Conservation (phyloP, 495 filamentous ascomycete species). For the Hypoxylon cercidicola region DNA sequence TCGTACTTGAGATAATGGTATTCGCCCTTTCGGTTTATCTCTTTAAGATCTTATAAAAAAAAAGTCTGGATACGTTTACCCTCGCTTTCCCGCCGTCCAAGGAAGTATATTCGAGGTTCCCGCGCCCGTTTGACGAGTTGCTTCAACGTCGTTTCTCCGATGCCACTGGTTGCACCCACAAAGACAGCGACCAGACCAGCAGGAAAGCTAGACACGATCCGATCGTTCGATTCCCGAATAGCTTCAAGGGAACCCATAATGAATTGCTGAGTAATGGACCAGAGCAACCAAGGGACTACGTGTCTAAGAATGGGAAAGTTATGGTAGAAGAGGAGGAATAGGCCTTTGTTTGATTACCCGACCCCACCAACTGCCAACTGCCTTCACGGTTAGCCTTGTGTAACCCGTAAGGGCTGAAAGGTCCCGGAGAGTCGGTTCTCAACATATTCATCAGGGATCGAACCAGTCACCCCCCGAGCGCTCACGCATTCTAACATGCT, state of each 20-base stretch:
- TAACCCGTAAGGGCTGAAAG: too few relatives aligned
- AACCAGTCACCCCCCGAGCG: too few relatives aligned
- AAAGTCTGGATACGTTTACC: constrained; percentile 50
- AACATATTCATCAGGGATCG: too few relatives aligned
- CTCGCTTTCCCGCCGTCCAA: constrained; percentile 55
- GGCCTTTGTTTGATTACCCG: too few relatives aligned
- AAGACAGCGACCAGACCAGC: constrained; percentile 60
- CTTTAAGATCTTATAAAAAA: constrained; percentile 53
- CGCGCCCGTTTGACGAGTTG: constrained; percentile 60
- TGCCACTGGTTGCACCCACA: constrained; percentile 71
- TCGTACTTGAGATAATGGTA: constrained; percentile 66
- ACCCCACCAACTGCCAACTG: too few relatives aligned
- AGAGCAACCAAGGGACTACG: too few relatives aligned
- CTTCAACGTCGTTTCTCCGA: constrained; percentile 65
- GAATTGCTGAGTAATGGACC: background rate
- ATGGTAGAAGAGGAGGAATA: too few relatives aligned
- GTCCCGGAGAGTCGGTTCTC: too few relatives aligned
- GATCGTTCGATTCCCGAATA: constrained; percentile 45
- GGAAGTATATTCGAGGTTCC: constrained; percentile 58
- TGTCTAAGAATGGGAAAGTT: too few relatives aligned
- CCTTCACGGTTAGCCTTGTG: too few relatives aligned
- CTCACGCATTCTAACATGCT: too few relatives aligned
- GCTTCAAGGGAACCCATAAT: constrained; percentile 22
- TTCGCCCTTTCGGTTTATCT: constrained; percentile 58
- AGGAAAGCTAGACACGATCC: constrained; percentile 47